These are phyloP conservation scores for Hordeum vulgare DNA, from an alignment of 176 grass and related monocot genomes.

Conservation along the genomic window DNA sequence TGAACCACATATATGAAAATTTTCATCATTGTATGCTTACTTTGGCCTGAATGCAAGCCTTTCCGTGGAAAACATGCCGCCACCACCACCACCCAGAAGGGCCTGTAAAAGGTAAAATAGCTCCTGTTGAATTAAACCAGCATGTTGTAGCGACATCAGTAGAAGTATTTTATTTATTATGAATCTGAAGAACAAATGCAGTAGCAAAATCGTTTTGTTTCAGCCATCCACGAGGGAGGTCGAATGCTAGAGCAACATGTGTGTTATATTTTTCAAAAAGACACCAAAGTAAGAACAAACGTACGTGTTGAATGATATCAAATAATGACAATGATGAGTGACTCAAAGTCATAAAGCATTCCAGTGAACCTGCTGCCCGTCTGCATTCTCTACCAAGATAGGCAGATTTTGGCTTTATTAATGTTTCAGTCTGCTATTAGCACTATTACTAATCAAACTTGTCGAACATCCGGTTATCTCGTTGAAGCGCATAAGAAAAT, in stretches of 20 bases:
- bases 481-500: background rate
- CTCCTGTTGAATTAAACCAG: too few relatives aligned
- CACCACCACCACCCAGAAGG: too few relatives aligned
- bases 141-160: too few relatives aligned
- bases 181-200: conserved; percentile 70
- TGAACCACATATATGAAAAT: background rate
- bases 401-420: conserved; percentile 67
- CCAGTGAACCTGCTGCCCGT: conserved; percentile 53
- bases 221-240: conserved; percentile 82
- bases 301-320: background rate
- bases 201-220: conserved; percentile 66
- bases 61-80: too few relatives aligned
- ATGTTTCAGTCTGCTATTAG: background rate
- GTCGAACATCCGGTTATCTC: too few relatives aligned
- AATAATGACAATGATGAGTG: background rate
- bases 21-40: conserved; percentile 38
- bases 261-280: conserved; percentile 39
- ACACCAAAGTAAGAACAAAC: conserved; percentile 14
- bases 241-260: conserved; percentile 61
- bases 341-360: conserved; percentile 17
- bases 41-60: too few relatives aligned
- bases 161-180: background rate
- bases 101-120: too few relatives aligned
- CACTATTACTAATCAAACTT: too few relatives aligned
- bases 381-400: conserved; percentile 81